Evolutionary conservation across 176 grass and related monocot genomes (phyloP), one percentile per base, ranked within the genome.

Genomic region (Melocanna baccifera): DNA sequence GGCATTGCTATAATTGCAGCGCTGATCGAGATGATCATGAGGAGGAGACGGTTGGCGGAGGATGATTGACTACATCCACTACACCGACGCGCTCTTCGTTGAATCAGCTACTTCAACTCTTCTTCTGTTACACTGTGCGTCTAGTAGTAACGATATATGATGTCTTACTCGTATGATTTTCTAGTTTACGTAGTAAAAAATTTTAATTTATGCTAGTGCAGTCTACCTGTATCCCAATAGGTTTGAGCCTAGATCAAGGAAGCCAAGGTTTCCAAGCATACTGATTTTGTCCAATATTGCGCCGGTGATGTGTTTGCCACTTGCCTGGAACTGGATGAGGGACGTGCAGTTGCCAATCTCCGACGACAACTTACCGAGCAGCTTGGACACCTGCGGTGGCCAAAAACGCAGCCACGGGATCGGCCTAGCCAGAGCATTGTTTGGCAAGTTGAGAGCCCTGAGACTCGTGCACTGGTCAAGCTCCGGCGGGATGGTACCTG

Each of bases 221-320:
- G n/a, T n/a, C n/a, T n/a, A n/a, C n/a, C n/a, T n/a, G n/a, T n/a
- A n/a, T n/a, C n/a, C n/a, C n/a, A n/a, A n/a, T n/a, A n/a, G 86
- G 74, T 97, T 97, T 0, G 92, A 91, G 3, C 81, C 82, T 73
- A 97, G 91, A 37, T 97, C 92, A 8, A 97, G 84, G 84, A 94
- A 92, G 86, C 92, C 94, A 66, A 94, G 92, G 36, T 76, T 94
- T 0, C 78, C 79, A 2, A 94, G 89, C 70, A 28, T 70, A 1
- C 92, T 81, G 8, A 91, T 89, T 78, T 89, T 87, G 6, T 71
- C 34, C 1, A 87, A 89, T 29, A 94, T 89, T 43, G 58, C 36
- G 3, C 92, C 92, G 15, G 84, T 66, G 76, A 94, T 84, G 83
- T 67, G 80, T 87, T 94, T 94, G 64, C 87, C 81, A 42, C 81